A percentile compares a stretch with the other conserved stretches of the same genome.
These are phyloP conservation scores for Rhodamnia argentea DNA, from an alignment of 345 rosid genomes.

Conservation along the genomic window DNA sequence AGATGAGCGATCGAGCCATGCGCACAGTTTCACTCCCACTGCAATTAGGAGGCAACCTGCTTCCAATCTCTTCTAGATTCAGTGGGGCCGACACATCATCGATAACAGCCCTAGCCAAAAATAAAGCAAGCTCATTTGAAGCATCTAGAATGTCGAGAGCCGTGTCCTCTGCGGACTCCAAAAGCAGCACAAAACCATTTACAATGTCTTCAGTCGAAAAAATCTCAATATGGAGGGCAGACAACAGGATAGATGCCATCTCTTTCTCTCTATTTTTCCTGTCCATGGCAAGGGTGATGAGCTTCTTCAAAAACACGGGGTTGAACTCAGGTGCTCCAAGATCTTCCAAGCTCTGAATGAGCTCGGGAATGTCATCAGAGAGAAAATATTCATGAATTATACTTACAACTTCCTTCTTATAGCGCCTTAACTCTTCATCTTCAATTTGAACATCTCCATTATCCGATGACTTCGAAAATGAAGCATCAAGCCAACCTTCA, in stretches of 20 bases:
- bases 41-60: constrained; percentile 63
- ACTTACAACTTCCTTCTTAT: constrained; percentile 67
- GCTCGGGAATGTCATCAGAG: constrained; percentile 97
- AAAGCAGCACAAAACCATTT: constrained; percentile 82
- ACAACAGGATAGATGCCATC: constrained; percentile 94
- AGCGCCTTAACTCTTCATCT: constrained; percentile 43
- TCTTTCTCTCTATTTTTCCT: constrained; percentile 98
- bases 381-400: constrained; percentile 94
- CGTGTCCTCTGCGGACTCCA: constrained; percentile 94
- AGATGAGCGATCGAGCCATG: constrained; percentile 66
- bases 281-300: constrained; percentile 90
- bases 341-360: constrained; percentile 81
- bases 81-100: constrained; percentile 89
- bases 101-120: constrained; percentile 93
- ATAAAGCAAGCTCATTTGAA: constrained; percentile 91
- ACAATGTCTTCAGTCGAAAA: constrained; percentile 87
- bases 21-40: constrained; percentile 78
- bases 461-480: constrained; percentile 29
- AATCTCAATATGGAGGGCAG: constrained; percentile 91
- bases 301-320: constrained; percentile 79
- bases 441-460: constrained; percentile 28
- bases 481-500: constrained; percentile 86
- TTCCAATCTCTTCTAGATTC: constrained; percentile 79
- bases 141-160: constrained; percentile 95
- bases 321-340: constrained; percentile 61